These are phyloP conservation scores for Aspergillus indologenus DNA, from an alignment of 495 filamentous ascomycete genomes.

Conservation along the genomic window DNA sequence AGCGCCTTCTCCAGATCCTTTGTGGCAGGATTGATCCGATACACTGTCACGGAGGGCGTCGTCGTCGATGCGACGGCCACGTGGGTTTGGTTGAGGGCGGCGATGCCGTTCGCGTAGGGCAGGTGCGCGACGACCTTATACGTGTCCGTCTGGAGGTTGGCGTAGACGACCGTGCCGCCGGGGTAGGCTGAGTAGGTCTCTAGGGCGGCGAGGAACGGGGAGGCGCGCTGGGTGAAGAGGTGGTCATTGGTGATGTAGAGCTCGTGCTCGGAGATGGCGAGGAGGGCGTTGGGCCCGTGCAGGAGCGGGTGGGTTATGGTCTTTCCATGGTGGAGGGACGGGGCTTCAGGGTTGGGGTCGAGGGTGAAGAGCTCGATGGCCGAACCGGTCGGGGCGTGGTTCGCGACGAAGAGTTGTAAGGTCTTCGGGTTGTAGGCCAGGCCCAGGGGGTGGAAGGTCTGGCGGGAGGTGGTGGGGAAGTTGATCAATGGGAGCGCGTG, in stretches of 20 bases:
- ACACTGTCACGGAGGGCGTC: constrained; percentile 31
- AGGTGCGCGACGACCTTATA: constrained; percentile 9
- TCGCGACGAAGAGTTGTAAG: constrained; percentile 32
- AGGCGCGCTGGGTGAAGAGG: constrained; percentile 24
- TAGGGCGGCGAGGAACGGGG: constrained; percentile 16
- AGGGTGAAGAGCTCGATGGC: constrained; percentile 51
- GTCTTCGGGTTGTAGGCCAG: constrained; percentile 37
- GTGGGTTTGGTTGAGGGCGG: constrained; percentile 34
- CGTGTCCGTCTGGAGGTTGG: constrained; percentile 27
- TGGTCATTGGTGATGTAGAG: constrained; percentile 55
- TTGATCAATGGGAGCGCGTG: constrained; percentile 29
- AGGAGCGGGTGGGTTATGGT: constrained; percentile 29
- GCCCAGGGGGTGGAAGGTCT: constrained; percentile 46
- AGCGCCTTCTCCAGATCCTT: constrained; percentile 16
- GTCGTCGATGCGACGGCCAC: constrained; percentile 37
- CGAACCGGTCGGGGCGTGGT: constrained; percentile 30
- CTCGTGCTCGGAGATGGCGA: constrained; percentile 37
- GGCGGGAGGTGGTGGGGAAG: constrained; percentile 17
- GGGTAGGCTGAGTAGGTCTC: constrained; percentile 40
- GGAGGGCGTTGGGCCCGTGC: constrained; percentile 48
- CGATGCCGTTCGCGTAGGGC: constrained; percentile 36
- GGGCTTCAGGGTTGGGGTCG: constrained; percentile 19
- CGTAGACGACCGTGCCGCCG: constrained; percentile 33
- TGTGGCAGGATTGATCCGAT: constrained; percentile 16
- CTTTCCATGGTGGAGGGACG: constrained; percentile 30